phyloP scores from a whole-genome alignment of 148 eudicot genomes.

The Rhododendron vialii region DNA sequence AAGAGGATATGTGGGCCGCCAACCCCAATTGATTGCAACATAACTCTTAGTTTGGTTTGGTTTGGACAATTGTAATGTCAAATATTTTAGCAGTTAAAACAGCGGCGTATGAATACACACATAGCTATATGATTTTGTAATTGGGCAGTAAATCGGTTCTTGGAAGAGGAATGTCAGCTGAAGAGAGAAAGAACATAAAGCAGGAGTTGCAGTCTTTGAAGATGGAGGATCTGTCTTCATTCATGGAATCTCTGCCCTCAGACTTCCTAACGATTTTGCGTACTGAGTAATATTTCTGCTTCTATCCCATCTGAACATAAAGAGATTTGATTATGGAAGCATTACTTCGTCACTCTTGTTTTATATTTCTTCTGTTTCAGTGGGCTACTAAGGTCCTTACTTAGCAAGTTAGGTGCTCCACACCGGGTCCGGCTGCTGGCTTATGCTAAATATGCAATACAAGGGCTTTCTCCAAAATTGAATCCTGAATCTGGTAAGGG shows the following conservation, averaged over 20 bases:
- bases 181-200: conserved; percentile 60
- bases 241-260: conserved; percentile 84
- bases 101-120: neutral
- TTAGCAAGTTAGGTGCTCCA: conserved; percentile 64
- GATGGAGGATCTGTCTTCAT: conserved; percentile 73
- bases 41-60: neutral
- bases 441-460: conserved; percentile 70
- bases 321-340: neutral
- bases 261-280: conserved; percentile 66
- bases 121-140: neutral
- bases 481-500: conserved; percentile 48
- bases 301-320: neutral
- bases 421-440: conserved; percentile 51
- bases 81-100: neutral
- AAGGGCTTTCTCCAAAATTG: conserved; percentile 48
- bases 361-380: conserved; percentile 32
- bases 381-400: conserved; percentile 65
- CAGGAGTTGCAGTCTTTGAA: conserved; percentile 59
- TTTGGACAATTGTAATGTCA: neutral
- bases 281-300: conserved; percentile 52
- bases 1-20: neutral
- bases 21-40: neutral
- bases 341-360: conserved; percentile 1
- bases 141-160: conserved; percentile 64
- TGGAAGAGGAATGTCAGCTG: conserved; percentile 63